These are phyloP conservation scores for Calocera viscosa DNA, from an alignment of 768 basidiomycete species.

Conservation along the genomic window DNA sequence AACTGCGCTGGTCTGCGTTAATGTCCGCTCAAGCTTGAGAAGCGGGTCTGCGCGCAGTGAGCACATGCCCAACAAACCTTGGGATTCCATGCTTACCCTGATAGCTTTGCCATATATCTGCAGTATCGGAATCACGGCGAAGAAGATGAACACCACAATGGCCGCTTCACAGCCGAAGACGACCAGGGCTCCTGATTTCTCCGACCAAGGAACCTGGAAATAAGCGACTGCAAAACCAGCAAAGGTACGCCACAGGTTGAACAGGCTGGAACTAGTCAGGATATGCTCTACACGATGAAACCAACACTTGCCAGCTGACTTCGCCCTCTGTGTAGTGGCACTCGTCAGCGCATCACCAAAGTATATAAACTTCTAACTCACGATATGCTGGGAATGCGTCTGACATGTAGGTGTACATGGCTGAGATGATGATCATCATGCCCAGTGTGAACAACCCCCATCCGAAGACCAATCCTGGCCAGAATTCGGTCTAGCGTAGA, in stretches of 20 bases:
- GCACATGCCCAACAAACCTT: not conserved
- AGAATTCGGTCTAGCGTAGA: too few relatives aligned
- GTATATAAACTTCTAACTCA: not conserved
- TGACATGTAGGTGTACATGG: slow-evolving; percentile 37
- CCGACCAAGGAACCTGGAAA: slow-evolving; percentile 55
- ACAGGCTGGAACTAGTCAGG: slow-evolving; percentile 32
- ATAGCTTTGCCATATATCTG: not conserved
- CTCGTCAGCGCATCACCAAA: not conserved
- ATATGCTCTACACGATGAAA: not conserved
- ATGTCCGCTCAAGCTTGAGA: slow-evolving; percentile 3
- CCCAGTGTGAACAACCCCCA: slow-evolving; percentile 52
- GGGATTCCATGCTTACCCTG: not conserved
- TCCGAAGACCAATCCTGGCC: slow-evolving; percentile 41
- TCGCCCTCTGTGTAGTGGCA: slow-evolving; percentile 36
- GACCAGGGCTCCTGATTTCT: slow-evolving; percentile 46
- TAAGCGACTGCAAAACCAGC: slow-evolving; percentile 50
- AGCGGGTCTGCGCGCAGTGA: not conserved
- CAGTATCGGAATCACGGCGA: not conserved
- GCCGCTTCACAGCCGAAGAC: slow-evolving; percentile 53
- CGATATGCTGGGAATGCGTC: not conserved
- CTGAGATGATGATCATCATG: slow-evolving; percentile 49
- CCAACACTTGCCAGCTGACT: slow-evolving; percentile 23
- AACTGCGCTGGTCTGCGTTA: too few relatives aligned
- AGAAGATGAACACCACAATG: slow-evolving; percentile 26
- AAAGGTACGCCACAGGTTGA: slow-evolving; percentile 41